Evolutionary conservation across 257 asterid species (phyloP).

Genomic region (Capsicum pubescens): DNA sequence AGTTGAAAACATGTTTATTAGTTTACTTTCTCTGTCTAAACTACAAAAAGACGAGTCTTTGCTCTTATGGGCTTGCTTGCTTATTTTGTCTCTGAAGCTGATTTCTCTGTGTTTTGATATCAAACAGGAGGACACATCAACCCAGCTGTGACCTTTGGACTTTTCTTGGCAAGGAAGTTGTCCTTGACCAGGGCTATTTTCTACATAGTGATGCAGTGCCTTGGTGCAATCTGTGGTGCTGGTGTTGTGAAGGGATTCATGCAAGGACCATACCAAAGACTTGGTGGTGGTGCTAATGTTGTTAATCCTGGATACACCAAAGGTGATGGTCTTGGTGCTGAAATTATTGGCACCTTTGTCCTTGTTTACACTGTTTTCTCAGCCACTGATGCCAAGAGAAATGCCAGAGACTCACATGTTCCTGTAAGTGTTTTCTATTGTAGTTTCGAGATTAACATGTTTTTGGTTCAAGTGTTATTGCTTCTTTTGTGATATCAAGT

Average conservation of each 20-base stretch:
- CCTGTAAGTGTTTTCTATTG: conserved; percentile 46
- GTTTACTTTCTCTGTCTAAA: neutral
- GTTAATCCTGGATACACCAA: conserved; percentile 68
- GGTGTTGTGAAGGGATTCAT: conserved; percentile 75
- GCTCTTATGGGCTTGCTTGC: neutral
- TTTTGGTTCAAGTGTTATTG: neutral
- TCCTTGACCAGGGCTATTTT: conserved; percentile 64
- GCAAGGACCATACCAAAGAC: conserved; percentile 51
- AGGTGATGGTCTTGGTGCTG: conserved; percentile 73
- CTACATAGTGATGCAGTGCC: conserved; percentile 76
- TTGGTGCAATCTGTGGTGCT: conserved; percentile 80
- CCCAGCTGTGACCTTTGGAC: conserved; percentile 73
- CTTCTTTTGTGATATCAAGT: neutral
- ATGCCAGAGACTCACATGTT: conserved; percentile 75
- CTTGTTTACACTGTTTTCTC: conserved; percentile 81
- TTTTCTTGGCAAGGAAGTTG: conserved; percentile 72
- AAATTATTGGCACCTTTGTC: conserved; percentile 71
- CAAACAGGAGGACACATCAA: conserved; percentile 77
- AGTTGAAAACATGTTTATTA: neutral
- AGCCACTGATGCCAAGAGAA: conserved; percentile 83
- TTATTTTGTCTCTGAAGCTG: neutral
- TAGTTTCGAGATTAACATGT: neutral
- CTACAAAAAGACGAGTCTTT: neutral
- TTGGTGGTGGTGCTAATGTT: conserved; percentile 62
- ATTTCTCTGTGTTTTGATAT: neutral